These are phyloP conservation scores for Capsicum pubescens DNA, from an alignment of 257 asterid species.

Conservation along the genomic window DNA sequence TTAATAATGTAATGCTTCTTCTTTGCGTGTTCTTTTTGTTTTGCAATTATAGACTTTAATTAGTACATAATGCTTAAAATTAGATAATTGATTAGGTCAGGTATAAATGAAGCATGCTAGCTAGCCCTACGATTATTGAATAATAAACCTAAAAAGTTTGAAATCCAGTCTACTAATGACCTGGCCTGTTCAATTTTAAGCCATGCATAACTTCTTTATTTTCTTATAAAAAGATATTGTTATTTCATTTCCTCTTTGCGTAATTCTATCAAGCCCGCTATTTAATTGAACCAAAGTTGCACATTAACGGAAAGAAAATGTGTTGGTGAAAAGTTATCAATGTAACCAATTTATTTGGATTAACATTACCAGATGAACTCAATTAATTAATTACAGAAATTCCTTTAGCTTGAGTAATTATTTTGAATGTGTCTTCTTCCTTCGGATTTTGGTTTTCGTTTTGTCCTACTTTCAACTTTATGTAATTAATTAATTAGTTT, in stretches of 20 bases:
- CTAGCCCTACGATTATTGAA: neutral
- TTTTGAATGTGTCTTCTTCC: neutral
- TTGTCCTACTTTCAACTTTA: neutral
- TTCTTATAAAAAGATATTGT: neutral
- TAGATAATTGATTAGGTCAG: neutral
- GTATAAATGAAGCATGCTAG: conserved; percentile 4
- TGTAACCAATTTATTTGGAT: neutral
- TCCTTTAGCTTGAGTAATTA: neutral
- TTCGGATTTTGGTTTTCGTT: neutral
- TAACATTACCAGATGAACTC: neutral
- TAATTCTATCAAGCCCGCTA: neutral
- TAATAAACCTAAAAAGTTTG: neutral
- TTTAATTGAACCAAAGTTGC: neutral
- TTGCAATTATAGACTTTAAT: neutral
- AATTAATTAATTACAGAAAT: neutral
- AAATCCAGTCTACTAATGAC: neutral
- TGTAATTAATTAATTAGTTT: neutral
- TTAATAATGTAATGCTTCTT: neutral
- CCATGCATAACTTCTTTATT: neutral
- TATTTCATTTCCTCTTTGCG: neutral
- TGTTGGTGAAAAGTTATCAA: neutral
- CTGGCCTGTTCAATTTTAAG: conserved; percentile 12
- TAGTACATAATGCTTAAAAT: neutral
- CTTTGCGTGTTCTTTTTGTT: neutral
- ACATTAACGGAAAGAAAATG: neutral